Evolutionary conservation across 2,329 filamentous ascomycete species (phyloP), one percentile per base, ranked within the genome.

Genomic region (Xylariaceae sp.): DNA sequence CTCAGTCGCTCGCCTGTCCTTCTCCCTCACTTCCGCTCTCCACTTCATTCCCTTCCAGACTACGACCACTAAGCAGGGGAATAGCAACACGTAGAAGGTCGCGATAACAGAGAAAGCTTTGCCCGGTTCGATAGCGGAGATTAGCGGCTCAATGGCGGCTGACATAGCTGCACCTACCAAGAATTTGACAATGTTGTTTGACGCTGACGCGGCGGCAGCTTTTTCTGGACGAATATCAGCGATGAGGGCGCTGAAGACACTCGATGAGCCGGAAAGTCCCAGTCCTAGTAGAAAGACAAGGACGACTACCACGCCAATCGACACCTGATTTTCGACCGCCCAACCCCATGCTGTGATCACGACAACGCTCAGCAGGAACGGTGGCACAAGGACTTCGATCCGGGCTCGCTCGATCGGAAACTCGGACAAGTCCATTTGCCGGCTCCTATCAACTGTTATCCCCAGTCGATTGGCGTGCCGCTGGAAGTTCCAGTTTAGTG

Each of bases 171-270:
- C 85, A 18, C 82, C 83, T 40, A 85, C 69, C 16, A 82, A 67
- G 64, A 84, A 87, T 21, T 84, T 72, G 8, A 84, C 77, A 7
- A 88, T 71, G 57, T 87, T 87, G 56, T 84, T 85, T 0, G 83
- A 80, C 0, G 84, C 83, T 3, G 83, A 82, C 0, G 81, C 81
- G 0, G 83, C 85, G 1, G 81, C 81, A 0, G 83, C 82, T 5
- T 80, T 77, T 20, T 80, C 72, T 0, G 83, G 83, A 53, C 84
- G 81, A 1, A 87, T 70, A 59, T 88, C 85, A 1, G 87, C 80
- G 15, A 87, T 75, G 11, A 88, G 72, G 0, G 81, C 84, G 58
- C 76, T 81, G 26, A 86, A 74, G 40, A 85, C 77, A 48, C 78
- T 81, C 63, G 86, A 86, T 0, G 80, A 78, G 2, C 81, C 83